Base-by-base conservation (phyloP, 2,329 filamentous ascomycete genomes). In the Trichoderma lentiforme region DNA sequence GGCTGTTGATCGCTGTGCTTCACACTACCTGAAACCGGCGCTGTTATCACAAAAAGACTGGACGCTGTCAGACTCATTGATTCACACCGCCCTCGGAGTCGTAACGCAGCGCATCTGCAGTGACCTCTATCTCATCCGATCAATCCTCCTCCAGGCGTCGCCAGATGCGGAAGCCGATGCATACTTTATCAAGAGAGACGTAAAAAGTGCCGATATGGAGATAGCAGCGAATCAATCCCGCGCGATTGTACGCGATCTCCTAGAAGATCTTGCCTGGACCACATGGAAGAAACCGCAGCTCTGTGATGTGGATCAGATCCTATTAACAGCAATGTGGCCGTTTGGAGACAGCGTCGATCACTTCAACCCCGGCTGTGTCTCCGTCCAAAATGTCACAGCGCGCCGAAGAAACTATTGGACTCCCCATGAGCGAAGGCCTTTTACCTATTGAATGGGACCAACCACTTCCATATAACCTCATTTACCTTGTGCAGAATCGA, bases 251-350 rank as follows among this genome's bases (percentile, higher is more conserved):
- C 73, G 70, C 18, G 39, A 66, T 0, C 70, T 92, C 18, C 83
- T 86, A 24, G 73, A 79, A 1, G 86, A 85, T 71, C 81, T 92
- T 3, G 82, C 83, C 7, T 92, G 90, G 90, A 84, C 87, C 4
- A 83, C 80, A 0, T 91, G 88, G 88, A 90, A 88, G 75, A 82
- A 85, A 64, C 88, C 88, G 66, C 80, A 82, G 7, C 82, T 83
- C 1, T 92, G 90, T 76, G 78, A 75, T 0, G 81, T 83, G 8
- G 83, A 87, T 58, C 85, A 91, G 78, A 78, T 90, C 3, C 89
- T 89, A 73, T 84, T 88, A 60, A 82, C 91, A n/a, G 88, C 89
- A 2, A 90, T 91, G 76, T 92, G 89, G 89, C 90, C 89, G 0
- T 82, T 85, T 77, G 89, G 89, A 0, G 82, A 80, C 0, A 76